Conservation (phyloP, 2,329 filamentous ascomycete genomes). For the Scedosporium apiospermum region DNA sequence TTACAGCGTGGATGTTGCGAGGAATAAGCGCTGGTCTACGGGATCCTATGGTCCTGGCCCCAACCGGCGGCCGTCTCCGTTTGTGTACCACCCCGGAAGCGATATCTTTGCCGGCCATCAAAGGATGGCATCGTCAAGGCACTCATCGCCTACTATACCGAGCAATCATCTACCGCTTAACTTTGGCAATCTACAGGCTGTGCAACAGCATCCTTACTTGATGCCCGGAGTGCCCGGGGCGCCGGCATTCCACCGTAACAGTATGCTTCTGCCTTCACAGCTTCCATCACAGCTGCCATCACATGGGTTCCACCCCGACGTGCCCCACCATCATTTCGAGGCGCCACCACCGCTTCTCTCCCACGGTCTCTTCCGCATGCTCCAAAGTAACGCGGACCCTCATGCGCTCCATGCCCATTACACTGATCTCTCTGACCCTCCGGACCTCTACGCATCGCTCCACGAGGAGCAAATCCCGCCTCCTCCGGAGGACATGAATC, state of each 20-base stretch:
- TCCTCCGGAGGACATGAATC: constrained; percentile 74
- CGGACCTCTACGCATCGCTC: constrained; percentile 67
- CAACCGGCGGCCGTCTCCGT: constrained; percentile 47
- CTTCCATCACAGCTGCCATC: constrained; percentile 43
- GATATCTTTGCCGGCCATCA: constrained; percentile 49
- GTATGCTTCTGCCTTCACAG: constrained; percentile 44
- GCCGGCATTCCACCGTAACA: constrained; percentile 41
- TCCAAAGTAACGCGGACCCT: constrained; percentile 65
- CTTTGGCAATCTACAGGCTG: constrained; percentile 44
- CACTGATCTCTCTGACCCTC: constrained; percentile 63
- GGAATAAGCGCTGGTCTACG: constrained; percentile 70
- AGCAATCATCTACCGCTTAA: constrained; percentile 41
- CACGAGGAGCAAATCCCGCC: constrained; percentile 65
- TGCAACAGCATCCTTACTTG: constrained; percentile 46
- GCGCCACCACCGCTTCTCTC: constrained; percentile 55
- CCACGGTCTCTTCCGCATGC: constrained; percentile 62
- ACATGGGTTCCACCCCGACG: constrained; percentile 35
- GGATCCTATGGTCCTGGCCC: constrained; percentile 56
- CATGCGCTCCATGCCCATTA: constrained; percentile 61
- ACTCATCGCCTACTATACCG: constrained; percentile 40
- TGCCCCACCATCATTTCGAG: constrained; percentile 40
- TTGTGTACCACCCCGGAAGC: constrained; percentile 51
- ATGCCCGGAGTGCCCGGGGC: constrained; percentile 43
- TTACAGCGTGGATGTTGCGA: constrained; percentile 57
- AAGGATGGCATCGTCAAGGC: constrained; percentile 39